Base-by-base conservation (phyloP, 257 asterid genomes). In the Solanum pinnatisectum region DNA sequence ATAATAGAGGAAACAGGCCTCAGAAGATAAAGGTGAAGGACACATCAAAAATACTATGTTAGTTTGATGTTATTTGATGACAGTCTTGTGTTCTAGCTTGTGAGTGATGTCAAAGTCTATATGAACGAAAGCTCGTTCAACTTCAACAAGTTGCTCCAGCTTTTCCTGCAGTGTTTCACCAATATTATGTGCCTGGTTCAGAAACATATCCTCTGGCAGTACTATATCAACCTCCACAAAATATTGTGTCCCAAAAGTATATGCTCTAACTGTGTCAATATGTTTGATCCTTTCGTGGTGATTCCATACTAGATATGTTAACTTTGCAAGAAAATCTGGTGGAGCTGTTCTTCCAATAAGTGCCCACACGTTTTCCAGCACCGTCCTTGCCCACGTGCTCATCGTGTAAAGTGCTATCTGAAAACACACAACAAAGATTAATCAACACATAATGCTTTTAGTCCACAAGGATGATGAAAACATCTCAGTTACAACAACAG, bases 141-240 rank as follows among this genome's bases (percentile, higher is more conserved):
- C 99, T 85, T 96, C 95, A 22, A 95, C 92, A 37, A 96, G 94
- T 49, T 92, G 95, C 91, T 96, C 98, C 16, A 96, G 92, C 94
- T 96, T 95, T 85, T 91, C 97, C 90, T 96, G 98, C 12, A 96
- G 87, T 0, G 95, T 91, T 89, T 96, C 98, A 1, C 99, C 99
- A 46, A 96, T 96, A 77, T 96, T 94, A 88, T 95, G 98, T 10
- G 99, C 98, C 90, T 93, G 92, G 90, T 67, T 92, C 83, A 96
- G 88, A 78, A 93, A 67, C 98, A 95, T 96, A 56, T 93, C 95
- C 84, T 93, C 93, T 0, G 98, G 98, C 90, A 96, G 85, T 52
- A 95, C 98, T 5, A 96, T 94, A 92, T 96, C 98, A 2, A 94
- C 98, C 93, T 96, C 99, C 91, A 96, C 98, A 68, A 96, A 96